These are phyloP conservation scores for Eucalyptus marginata DNA, from an alignment of 345 rosid species.

Conservation along the genomic window DNA sequence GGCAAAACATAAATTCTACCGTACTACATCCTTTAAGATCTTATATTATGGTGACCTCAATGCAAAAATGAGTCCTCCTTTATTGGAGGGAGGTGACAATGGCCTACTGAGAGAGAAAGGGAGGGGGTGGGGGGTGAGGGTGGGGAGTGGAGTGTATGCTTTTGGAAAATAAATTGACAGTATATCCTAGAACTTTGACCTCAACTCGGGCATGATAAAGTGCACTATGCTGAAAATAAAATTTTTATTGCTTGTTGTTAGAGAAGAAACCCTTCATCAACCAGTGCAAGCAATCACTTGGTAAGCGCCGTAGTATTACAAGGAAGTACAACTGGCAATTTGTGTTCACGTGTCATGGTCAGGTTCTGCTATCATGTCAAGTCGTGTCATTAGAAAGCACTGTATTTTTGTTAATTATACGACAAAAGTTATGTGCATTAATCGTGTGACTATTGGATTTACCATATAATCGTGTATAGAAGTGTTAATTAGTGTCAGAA, in stretches of 20 bases:
- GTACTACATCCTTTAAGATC: not conserved
- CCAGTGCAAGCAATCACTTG: not conserved
- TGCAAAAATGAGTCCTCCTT: not conserved
- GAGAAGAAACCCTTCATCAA: not conserved
- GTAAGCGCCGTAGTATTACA: not conserved
- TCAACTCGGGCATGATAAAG: not conserved
- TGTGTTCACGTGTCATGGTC: not conserved
- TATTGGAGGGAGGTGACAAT: not conserved
- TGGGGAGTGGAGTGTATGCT: not conserved
- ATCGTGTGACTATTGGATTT: not conserved
- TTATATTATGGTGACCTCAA: not conserved
- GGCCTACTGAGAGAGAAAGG: not conserved
- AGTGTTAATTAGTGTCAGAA: not conserved
- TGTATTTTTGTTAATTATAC: not conserved
- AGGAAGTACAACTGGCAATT: not conserved
- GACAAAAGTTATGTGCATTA: not conserved
- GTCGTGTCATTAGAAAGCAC: not conserved
- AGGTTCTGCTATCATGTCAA: not conserved
- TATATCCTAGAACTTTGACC: not conserved
- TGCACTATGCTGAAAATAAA: not conserved
- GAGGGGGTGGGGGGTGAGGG: too few relatives aligned
- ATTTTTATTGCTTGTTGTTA: not conserved
- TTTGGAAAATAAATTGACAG: not conserved
- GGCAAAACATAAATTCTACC: not conserved
- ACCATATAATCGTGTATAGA: not conserved